Evolutionary conservation across 1,284 basidiomycete species (phyloP), one percentile per base, ranked within the genome.

Genomic region (Takashimella koratensis): DNA sequence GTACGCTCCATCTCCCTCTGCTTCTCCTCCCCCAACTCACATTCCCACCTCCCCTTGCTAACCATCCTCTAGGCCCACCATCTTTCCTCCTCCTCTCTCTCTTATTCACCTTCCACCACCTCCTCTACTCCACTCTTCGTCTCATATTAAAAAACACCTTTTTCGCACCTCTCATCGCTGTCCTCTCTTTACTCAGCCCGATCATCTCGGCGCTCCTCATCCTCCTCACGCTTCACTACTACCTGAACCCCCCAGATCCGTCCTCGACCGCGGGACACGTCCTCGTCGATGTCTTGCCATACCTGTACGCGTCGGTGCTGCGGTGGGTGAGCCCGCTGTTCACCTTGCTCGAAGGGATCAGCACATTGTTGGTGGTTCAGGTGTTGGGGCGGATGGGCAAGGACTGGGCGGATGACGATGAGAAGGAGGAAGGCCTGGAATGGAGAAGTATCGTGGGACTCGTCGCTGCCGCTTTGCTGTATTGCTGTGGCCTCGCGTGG

Each of bases 21-120:
- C n/a, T n/a, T n/a, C 42, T 10, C 45, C 27, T 16, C 43, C 52
- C 47, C 20, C 56, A 44, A 16, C 51, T 56, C 26, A 8, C 25
- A 43, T 44, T 40, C 48, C 43, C 30, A 45, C 54, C 39, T 52
- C 42, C 51, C 51, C 46, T 20, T 54, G 39, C 52, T 48, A 25
- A 40, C 45, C 23, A 47, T 20, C 20, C 50, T 25, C 10, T 57
- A 74, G 73, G 76, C 26, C 70, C 75, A 20, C 70, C 73, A 13
- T 75, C 73, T 1, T 77, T 77, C 60, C 71, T 77, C 20, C 64
- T 77, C 10, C 69, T 76, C 16, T 77, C 76, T 8, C 70, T 77
- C 3, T 58, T 77, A 21, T 66, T 77, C 53, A 68, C 71, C 20
- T 54, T 71, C 12, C 71, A 76, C 58, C 75, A 77, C 53, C 67